Evolutionary conservation across 2,329 filamentous ascomycete species (phyloP), one percentile per base, ranked within the genome.

Genomic region (Aspergillus sp.): DNA sequence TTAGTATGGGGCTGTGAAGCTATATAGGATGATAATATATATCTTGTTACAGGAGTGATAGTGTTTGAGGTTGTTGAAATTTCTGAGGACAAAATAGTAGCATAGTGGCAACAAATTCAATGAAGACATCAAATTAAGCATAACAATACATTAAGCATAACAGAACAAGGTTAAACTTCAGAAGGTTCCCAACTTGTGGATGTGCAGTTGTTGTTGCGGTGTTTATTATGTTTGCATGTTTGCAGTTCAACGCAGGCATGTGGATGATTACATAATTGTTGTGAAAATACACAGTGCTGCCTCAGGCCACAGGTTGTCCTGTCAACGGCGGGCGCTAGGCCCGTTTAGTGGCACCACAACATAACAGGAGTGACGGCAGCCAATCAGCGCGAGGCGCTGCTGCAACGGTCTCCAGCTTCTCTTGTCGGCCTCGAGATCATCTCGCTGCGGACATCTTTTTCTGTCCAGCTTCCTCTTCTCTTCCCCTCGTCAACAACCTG

Each of bases 351-450:
- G 39, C 51, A 69, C 61, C 69, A 75, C 65, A 76, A 75, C 74
- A 77, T 70, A 74, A 74, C 73, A 75, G 69, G 58, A 63, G 63
- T 70, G 74, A 74, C 73, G 75, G 69, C 59, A 63, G 63, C 64
- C 62, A 63, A 55, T 68, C 61, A 68, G 62, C 63, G 67, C 69
- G 68, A 17, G 52, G 27, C 27, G 9, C 27, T 3, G 27, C 27
- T 11, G 27, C 27, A 31, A 31, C 27, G 27, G 27, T 31, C 27
- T 31, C 27, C 27, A 31, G 27, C 27, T 31, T 31, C 27, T 44
- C 52, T 54, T 65, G 66, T 66, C 64, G 66, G 62, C 66, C 68
- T 70, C 57, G 59, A 61, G 58, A 37, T 60, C 55, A 60, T 64
- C 64, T 64, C 61, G 57, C 27, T 66, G 59, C 56, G 39, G 49